Conservation (phyloP, 2,329 filamentous ascomycete species). For the Sphaerostilbella broomeana region DNA sequence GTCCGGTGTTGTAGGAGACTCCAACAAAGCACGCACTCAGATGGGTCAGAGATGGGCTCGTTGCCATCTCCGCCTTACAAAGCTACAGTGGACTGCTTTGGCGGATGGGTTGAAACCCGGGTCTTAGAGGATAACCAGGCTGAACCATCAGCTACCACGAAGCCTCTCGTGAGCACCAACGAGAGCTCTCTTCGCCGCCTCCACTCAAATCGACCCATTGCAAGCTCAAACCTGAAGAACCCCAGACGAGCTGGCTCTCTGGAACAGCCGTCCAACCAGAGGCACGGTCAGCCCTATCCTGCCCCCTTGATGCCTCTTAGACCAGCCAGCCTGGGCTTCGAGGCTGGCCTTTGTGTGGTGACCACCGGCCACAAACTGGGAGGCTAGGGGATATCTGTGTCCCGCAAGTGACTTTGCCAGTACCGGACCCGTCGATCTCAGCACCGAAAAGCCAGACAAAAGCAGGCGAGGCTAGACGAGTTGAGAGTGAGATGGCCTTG, state of each 20-base stretch:
- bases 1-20: slow-evolving; percentile 10
- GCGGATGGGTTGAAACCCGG: slow-evolving; percentile 9
- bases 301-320: slow-evolving; percentile 11
- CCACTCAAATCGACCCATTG: slow-evolving; percentile 14
- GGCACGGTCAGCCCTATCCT: slow-evolving; percentile 13
- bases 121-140: slow-evolving; percentile 14
- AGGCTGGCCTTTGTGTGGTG: slow-evolving; percentile 12
- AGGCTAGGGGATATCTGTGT: slow-evolving; percentile 7
- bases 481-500: slow-evolving; percentile 12
- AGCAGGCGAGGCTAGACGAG: slow-evolving; percentile 12
- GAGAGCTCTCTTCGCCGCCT: slow-evolving; percentile 12
- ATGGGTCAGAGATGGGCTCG: slow-evolving; percentile 8
- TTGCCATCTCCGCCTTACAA: slow-evolving; percentile 11
- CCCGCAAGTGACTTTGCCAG: slow-evolving; percentile 6
- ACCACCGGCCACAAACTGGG: slow-evolving; percentile 1
- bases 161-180: slow-evolving; percentile 13
- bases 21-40: slow-evolving; percentile 5
- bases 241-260: slow-evolving; percentile 13
- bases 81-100: slow-evolving; percentile 12
- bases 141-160: slow-evolving; percentile 19
- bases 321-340: slow-evolving; percentile 12
- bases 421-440: slow-evolving; percentile 13
- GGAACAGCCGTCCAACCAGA: slow-evolving; percentile 15
- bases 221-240: slow-evolving; percentile 20
- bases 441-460: slow-evolving; percentile 8